Base-by-base conservation (phyloP, 2,329 filamentous ascomycete species). In the Verticillium nubilum region DNA sequence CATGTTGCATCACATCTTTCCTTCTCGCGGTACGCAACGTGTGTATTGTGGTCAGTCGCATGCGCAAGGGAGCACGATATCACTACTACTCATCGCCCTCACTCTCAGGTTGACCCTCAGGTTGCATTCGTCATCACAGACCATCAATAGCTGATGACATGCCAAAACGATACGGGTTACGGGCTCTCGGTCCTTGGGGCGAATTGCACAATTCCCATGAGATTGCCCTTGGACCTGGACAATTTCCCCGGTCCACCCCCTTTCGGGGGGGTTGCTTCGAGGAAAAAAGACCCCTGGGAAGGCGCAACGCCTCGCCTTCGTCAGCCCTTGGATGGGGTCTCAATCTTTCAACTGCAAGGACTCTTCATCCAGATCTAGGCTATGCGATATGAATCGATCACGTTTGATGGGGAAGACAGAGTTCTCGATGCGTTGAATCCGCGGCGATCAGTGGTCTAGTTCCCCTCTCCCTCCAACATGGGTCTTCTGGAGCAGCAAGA, bases 191-290 rank as follows among this genome's bases (percentile, higher is more conserved):
- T 12, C 42, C 42, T n/a, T 19, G 5, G 19, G 9, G 42, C 42
- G 42, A 37, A 56, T 42, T 29, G 54, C 54, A 27, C 54, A 56
- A 56, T 56, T 56, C 54, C 33, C 25, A 35, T 29, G 54, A 56
- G 37, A 56, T 56, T 56, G 54, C 54, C 54, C 13, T 56, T 25
- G 54, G 29, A 31, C 53, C 54, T 27, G 31, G 29, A 56, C 35
- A 56, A 56, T 56, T 19, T 56, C 54, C 54, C 54, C n/a, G 54
- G n/a, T 56, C 54, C 54, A 56, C 54, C 27, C 33, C 42, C n/a
- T 47, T 47, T 47, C 42, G 42, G 9, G 42, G 42, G 42, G n/a
- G 42, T 47, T n/a, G 42, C n/a, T 12, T 47, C 42, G n/a, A 47
- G n/a, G n/a, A 19, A 47, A 9, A 47, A 47, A 47, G 42, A 47